Evolutionary conservation across 2,329 filamentous ascomycete species (phyloP).

Genomic region (Ustulina deusta): DNA sequence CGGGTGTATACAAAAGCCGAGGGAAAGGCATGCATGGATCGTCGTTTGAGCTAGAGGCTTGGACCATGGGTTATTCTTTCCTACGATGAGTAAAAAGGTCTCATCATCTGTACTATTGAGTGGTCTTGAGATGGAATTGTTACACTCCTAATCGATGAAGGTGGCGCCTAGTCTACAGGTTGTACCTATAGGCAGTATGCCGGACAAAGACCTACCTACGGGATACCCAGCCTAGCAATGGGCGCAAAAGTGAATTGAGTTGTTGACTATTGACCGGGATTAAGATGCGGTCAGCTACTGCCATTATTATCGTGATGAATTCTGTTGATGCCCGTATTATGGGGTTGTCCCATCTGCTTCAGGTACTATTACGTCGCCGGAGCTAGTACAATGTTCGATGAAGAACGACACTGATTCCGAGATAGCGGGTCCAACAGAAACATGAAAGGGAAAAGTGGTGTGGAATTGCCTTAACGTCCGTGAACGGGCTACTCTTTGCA

Average conservation of each 20-base stretch:
- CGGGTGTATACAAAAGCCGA: conserved; percentile 49
- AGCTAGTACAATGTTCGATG: not conserved
- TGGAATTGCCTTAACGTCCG: not conserved
- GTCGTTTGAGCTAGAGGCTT: conserved; percentile 40
- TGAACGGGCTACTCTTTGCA: conserved; percentile 11
- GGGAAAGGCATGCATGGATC: conserved; percentile 39
- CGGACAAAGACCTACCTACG: conserved; percentile 10
- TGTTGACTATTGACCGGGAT: conserved; percentile 15
- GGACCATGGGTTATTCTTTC: conserved; percentile 23
- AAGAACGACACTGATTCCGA: not conserved
- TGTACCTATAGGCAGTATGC: conserved; percentile 27
- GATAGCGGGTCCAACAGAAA: not conserved
- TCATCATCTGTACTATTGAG: conserved; percentile 35
- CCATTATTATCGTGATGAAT: conserved; percentile 5
- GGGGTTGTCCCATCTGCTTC: not conserved
- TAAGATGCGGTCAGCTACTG: conserved; percentile 8
- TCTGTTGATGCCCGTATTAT: not conserved
- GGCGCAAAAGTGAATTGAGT: conserved; percentile 29
- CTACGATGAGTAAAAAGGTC: conserved; percentile 20
- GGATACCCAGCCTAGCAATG: conserved; percentile 18
- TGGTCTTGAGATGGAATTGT: conserved; percentile 24
- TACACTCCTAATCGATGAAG: conserved; percentile 29
- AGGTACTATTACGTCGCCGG: conserved; percentile 14
- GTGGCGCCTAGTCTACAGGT: conserved; percentile 18
- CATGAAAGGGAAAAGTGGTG: not conserved